Conservation (phyloP, 2,329 filamentous ascomycete species). For the Diaporthe humulicola region DNA sequence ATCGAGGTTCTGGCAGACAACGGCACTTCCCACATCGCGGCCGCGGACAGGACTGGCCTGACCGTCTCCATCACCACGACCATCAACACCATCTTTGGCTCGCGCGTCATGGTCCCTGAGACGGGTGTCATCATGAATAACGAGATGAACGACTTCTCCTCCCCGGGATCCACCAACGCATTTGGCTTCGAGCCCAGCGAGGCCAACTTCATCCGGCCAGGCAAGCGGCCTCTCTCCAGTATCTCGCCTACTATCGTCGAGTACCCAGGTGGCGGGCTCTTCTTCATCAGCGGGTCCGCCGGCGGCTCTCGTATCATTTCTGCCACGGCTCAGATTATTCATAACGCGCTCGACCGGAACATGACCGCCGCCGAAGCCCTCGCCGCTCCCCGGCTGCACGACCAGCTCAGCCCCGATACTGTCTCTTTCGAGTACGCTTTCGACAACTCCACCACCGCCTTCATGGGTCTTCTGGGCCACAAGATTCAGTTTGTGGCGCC, state of each 20-base stretch:
- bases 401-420: slow-evolving; percentile 82
- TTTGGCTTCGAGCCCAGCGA: slow-evolving; percentile 84
- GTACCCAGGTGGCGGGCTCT: slow-evolving; percentile 70
- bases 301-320: slow-evolving; percentile 90
- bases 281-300: slow-evolving; percentile 79
- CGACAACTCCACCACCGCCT: slow-evolving; percentile 73
- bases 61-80: slow-evolving; percentile 85
- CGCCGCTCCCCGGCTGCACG: slow-evolving; percentile 78
- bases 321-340: slow-evolving; percentile 79
- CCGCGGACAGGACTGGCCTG: slow-evolving; percentile 78
- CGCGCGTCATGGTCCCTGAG: slow-evolving; percentile 81
- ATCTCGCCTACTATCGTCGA: slow-evolving; percentile 72
- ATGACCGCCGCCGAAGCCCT: slow-evolving; percentile 74
- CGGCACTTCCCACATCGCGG: slow-evolving; percentile 76
- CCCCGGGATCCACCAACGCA: slow-evolving; percentile 77
- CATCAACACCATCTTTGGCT: slow-evolving; percentile 85
- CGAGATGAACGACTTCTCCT: slow-evolving; percentile 80
- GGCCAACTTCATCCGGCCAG: slow-evolving; percentile 81
- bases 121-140: slow-evolving; percentile 82
- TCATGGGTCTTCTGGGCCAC: slow-evolving; percentile 75
- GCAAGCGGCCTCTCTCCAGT: slow-evolving; percentile 83
- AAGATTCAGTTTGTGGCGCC: slow-evolving; percentile 77
- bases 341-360: slow-evolving; percentile 77
- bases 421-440: slow-evolving; percentile 78
- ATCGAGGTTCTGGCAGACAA: slow-evolving; percentile 69